phyloP scores from a whole-genome alignment of 1,284 basidiomycete genomes.

The Moniliella sp. region DNA sequence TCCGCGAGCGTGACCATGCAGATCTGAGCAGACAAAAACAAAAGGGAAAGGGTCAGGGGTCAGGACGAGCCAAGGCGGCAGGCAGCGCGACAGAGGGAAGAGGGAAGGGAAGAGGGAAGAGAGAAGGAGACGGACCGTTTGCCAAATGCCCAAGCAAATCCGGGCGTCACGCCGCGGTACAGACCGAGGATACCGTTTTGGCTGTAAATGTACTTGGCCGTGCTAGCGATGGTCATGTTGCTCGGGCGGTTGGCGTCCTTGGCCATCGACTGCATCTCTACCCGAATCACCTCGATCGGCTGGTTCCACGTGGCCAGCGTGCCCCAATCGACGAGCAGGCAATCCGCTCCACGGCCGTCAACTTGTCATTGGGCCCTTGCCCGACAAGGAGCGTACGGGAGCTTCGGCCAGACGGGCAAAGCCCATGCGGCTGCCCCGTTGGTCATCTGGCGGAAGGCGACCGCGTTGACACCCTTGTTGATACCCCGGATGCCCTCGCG shows the following conservation, averaged over 20 bases:
- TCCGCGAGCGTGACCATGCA: conserved; percentile 97
- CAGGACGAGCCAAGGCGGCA: no score
- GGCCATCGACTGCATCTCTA: conserved; percentile 96
- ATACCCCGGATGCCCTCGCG: conserved; percentile 82
- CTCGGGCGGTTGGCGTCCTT: conserved; percentile 61
- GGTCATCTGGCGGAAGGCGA: conserved; percentile 77
- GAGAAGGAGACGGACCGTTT: conserved; percentile 41
- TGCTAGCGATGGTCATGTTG: conserved; percentile 68
- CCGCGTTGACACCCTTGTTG: conserved; percentile 98
- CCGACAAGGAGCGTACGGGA: conserved; percentile 53
- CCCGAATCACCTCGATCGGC: conserved; percentile 52
- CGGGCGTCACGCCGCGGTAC: conserved; percentile 94
- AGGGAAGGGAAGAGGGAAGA: no score
- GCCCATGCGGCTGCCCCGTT: conserved; percentile 97
- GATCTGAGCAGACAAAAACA: conserved; percentile 31
- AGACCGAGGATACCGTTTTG: conserved; percentile 90
- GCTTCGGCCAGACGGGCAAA: conserved; percentile 80
- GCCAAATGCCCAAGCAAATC: conserved; percentile 85
- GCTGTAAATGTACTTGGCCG: conserved; percentile 72
- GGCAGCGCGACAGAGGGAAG: background rate
- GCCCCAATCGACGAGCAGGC: conserved; percentile 57
- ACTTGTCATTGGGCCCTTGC: conserved; percentile 50
- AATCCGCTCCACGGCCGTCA: conserved; percentile 66
- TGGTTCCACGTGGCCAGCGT: background rate
- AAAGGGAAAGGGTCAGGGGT: background rate